A percentile compares a stretch with the other conserved stretches of the same genome.
Evolutionary conservation across 2,329 filamentous ascomycete genomes (phyloP).

Genomic region (Mycosphaerella arachidis): DNA sequence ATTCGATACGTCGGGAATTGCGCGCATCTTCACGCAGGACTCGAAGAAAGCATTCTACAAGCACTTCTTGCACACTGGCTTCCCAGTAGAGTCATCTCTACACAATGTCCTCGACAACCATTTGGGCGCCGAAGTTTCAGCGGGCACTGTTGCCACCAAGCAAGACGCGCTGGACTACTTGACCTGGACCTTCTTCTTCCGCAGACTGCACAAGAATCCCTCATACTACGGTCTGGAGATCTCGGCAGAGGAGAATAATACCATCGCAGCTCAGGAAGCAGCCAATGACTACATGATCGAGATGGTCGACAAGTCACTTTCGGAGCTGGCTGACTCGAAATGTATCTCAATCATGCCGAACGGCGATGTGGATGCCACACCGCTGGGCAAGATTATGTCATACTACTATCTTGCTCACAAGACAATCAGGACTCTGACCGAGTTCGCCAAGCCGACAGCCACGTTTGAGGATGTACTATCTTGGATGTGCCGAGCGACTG

Average conservation of each 20-base stretch:
- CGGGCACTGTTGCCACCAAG: constrained; percentile 86
- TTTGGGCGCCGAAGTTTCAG: constrained; percentile 88
- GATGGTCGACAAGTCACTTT: constrained; percentile 81
- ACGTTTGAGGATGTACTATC: constrained; percentile 76
- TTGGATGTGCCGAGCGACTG: constrained; percentile 90
- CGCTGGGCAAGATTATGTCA: constrained; percentile 96
- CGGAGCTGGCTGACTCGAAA: constrained; percentile 74
- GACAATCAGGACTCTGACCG: constrained; percentile 80
- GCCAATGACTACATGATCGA: constrained; percentile 94
- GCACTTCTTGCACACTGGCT: constrained; percentile 96
- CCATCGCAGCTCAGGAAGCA: constrained; percentile 73
- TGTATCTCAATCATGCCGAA: constrained; percentile 81
- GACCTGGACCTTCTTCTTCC: constrained; percentile 99
- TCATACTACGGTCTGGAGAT: constrained; percentile 97
- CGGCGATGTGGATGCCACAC: constrained; percentile 83
- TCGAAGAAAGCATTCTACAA: constrained; percentile 99
- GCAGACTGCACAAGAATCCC: constrained; percentile 93
- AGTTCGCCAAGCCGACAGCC: constrained; percentile 68
- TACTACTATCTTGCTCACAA: constrained; percentile 96
- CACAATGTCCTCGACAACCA: constrained; percentile 98
- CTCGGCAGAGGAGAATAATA: constrained; percentile 86
- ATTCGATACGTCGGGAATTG: constrained; percentile 93
- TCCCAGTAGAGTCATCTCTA: constrained; percentile 92
- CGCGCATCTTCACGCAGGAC: constrained; percentile 95
- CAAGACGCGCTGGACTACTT: constrained; percentile 97